Conservation (phyloP, 441 rosid genomes). For the Gossypium laxum region DNA sequence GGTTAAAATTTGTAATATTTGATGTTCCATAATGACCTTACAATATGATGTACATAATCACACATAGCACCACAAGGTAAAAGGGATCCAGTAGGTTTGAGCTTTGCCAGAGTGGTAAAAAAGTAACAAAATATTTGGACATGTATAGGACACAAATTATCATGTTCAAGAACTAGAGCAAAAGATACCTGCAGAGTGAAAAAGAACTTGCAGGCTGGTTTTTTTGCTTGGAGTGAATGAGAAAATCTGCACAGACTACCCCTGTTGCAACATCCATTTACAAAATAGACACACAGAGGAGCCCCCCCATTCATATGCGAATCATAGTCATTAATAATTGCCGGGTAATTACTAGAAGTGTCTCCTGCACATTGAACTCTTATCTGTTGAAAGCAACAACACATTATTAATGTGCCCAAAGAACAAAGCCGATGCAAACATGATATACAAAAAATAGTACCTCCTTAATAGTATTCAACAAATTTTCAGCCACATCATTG, state of each 20-base stretch:
- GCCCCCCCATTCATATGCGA: slow-evolving; percentile 23
- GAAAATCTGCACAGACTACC: slow-evolving; percentile 60
- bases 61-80: neutral
- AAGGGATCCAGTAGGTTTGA: neutral
- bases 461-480: slow-evolving; percentile 53
- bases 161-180: slow-evolving; percentile 5
- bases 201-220: slow-evolving; percentile 59
- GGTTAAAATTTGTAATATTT: slow-evolving; percentile 1
- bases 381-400: slow-evolving; percentile 33
- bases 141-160: neutral
- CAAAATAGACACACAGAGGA: slow-evolving; percentile 52
- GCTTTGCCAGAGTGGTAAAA: neutral
- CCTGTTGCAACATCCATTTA: slow-evolving; percentile 59
- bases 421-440: slow-evolving; percentile 14
- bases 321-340: slow-evolving; percentile 19
- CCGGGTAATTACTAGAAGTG: slow-evolving; percentile 21
- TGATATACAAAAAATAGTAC: slow-evolving; percentile 27
- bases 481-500: slow-evolving; percentile 33
- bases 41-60: neutral
- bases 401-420: slow-evolving; percentile 17
- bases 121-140: neutral
- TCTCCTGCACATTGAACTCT: slow-evolving; percentile 35
- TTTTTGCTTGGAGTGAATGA: slow-evolving; percentile 52
- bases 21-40: neutral
- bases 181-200: slow-evolving; percentile 55